A percentile compares a stretch with the other conserved stretches of the same genome.
These are phyloP conservation scores for Aspergillus bertholletiae DNA, from an alignment of 495 filamentous ascomycete genomes.

Conservation along the genomic window DNA sequence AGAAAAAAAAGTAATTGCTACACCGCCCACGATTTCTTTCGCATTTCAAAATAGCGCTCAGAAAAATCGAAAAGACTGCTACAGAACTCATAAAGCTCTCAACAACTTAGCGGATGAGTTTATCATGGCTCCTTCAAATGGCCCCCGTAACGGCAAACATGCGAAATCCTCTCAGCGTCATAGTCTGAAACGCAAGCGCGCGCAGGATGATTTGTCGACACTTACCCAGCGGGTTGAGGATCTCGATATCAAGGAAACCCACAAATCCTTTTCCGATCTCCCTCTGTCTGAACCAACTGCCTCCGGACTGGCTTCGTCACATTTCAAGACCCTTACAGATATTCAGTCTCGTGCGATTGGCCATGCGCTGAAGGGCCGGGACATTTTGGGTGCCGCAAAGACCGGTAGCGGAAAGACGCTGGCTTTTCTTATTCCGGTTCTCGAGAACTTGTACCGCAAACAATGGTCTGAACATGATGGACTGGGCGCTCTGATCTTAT, in stretches of 20 bases:
- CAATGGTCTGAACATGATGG: slow-evolving; percentile 91
- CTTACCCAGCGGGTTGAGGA: slow-evolving; percentile 48
- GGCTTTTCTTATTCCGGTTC: slow-evolving; percentile 84
- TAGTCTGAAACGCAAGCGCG: slow-evolving; percentile 62
- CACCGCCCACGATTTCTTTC: slow-evolving; percentile 19
- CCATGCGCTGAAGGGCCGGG: slow-evolving; percentile 76
- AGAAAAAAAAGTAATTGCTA: slow-evolving; percentile 29
- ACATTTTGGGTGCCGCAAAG: slow-evolving; percentile 93
- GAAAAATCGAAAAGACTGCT: neutral
- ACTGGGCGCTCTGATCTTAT: slow-evolving; percentile 86
- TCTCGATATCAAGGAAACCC: slow-evolving; percentile 46
- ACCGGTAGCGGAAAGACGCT: slow-evolving; percentile 97
- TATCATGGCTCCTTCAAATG: slow-evolving; percentile 31
- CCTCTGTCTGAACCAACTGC: slow-evolving; percentile 84
- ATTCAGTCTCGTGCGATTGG: slow-evolving; percentile 87
- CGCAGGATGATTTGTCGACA: slow-evolving; percentile 39
- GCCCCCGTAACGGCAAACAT: slow-evolving; percentile 19
- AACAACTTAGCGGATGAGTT: neutral
- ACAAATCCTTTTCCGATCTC: slow-evolving; percentile 66
- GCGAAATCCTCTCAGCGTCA: slow-evolving; percentile 26
- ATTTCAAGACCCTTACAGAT: slow-evolving; percentile 87
- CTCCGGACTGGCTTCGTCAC: slow-evolving; percentile 74
- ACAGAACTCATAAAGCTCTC: neutral
- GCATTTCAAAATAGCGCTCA: neutral
- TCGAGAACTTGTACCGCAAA: slow-evolving; percentile 90